A percentile compares a stretch with the other conserved stretches of the same genome.
Evolutionary conservation across 768 basidiomycete genomes (phyloP).

Genomic region (Candolleomyces eurysporus): DNA sequence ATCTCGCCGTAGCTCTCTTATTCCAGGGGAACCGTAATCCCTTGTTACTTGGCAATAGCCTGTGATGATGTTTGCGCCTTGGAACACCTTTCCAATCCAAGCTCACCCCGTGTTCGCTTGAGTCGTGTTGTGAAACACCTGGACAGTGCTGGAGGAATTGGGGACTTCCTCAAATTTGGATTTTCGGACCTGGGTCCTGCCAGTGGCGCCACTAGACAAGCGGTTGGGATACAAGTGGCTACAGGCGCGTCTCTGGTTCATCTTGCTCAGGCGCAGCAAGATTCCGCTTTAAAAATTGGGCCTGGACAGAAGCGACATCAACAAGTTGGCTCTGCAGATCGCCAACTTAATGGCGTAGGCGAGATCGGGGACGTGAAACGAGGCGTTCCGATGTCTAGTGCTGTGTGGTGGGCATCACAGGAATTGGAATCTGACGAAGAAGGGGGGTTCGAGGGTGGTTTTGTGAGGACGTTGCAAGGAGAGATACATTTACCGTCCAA

Average conservation of each 20-base stretch:
- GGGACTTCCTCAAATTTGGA: background rate
- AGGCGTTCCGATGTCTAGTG: background rate
- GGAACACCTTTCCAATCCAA: slow-evolving; percentile 19
- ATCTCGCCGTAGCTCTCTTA: slow-evolving; percentile 21
- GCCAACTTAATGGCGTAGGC: no score
- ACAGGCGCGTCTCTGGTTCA: no score
- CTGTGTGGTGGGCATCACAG: slow-evolving; percentile 5
- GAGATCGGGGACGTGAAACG: no score
- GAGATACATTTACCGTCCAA: background rate
- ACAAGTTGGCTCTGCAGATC: no score
- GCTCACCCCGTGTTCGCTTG: slow-evolving; percentile 17
- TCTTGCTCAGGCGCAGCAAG: no score
- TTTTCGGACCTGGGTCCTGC: background rate
- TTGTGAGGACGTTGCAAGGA: background rate
- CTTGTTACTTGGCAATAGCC: slow-evolving; percentile 22
- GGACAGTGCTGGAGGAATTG: background rate
- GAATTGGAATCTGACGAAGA: background rate
- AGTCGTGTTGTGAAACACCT: slow-evolving; percentile 15
- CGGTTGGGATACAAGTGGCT: background rate
- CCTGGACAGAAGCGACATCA: no score
- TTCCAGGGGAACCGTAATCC: slow-evolving; percentile 29
- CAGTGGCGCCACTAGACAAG: background rate
- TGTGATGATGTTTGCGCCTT: slow-evolving; percentile 21
- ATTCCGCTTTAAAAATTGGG: no score
- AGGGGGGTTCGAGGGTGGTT: background rate